Evolutionary conservation across 805 yeast genomes (phyloP), one percentile per base, ranked within the genome.

Genomic region (Candida silvatica): DNA sequence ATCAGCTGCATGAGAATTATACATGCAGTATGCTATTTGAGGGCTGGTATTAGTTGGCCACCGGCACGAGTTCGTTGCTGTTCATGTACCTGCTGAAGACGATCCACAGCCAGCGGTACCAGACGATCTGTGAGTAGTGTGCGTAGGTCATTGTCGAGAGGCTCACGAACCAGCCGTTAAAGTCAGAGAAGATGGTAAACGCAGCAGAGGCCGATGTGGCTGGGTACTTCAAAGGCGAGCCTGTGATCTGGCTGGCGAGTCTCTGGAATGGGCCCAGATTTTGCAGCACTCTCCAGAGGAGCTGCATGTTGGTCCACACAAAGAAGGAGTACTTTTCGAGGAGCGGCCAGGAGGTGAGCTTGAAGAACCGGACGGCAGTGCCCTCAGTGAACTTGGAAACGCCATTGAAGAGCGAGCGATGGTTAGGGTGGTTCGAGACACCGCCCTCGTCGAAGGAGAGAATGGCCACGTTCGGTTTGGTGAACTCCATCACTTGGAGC

Each of bases 91-190:
- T 66, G 40, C 95, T 80, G 12, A 78, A 57, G 5, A 72, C 39
- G 51, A 92, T 64, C 96, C 97, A 92, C 1, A 86, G 79, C 62
- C 82, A 83, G 45, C 98, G 68, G 56, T 80, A 92, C 97, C 97
- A 90, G 6, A 81, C 88, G 83, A 92, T 83, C 56, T 92, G 98
- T 2, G 94, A 76, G 42, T 67, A 66, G 58, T 92, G 97, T 3
- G 82, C 94, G 43, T 67, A 67, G 3, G 78, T 61, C 95, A 90
- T 86, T 4, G 95, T 82, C 0, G 80, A 69, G 36, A 77, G 64
- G 29, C 58, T 52, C 20, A 63, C 57, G 35, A 66, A 54, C 52
- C 64, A 49, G 43, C 54, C 49, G 39, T 64, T 58, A 37, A 66
- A 45, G 44, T 64, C 66, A 12, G 59, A 48, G 40, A 54, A 67